These are phyloP conservation scores for Sequoiadendron giganteum DNA, from an alignment of 75 land plant species.

Conservation along the genomic window DNA sequence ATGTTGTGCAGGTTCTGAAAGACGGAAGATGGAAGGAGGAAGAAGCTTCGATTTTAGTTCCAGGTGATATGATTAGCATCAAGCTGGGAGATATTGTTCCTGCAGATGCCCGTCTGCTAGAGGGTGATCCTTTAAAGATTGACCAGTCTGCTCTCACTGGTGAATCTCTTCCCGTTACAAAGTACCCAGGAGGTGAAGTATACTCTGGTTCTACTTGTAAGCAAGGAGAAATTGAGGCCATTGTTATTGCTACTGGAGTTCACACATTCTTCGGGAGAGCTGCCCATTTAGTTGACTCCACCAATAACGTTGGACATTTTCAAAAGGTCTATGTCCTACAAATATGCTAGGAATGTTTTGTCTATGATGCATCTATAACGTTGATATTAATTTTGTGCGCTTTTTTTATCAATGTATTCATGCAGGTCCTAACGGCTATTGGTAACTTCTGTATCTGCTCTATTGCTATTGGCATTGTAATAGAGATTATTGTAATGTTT, in stretches of 20 bases:
- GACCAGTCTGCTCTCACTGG: constrained; percentile 64
- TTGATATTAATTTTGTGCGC: not conserved
- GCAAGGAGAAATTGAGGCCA: constrained; percentile 69
- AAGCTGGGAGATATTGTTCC: constrained; percentile 61
- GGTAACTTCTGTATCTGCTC: constrained; percentile 82
- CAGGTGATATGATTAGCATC: constrained; percentile 57
- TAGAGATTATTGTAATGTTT: constrained; percentile 76
- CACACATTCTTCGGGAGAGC: constrained; percentile 84
- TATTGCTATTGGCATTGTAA: constrained; percentile 58
- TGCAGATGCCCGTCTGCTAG: constrained; percentile 68
- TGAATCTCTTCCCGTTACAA: constrained; percentile 71
- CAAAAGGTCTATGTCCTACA: constrained; percentile 33
- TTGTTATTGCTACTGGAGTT: constrained; percentile 70
- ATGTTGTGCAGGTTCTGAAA: constrained; percentile 28
- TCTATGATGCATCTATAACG: not conserved
- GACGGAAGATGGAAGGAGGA: constrained; percentile 49
- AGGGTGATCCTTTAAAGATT: constrained; percentile 62
- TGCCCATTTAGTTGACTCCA: constrained; percentile 66
- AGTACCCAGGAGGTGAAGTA: constrained; percentile 56
- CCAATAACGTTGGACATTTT: constrained; percentile 58
- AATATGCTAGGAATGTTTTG: not conserved
- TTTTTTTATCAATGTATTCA: not conserved
- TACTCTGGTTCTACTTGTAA: constrained; percentile 63
- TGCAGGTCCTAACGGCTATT: constrained; percentile 72
- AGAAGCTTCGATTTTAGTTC: constrained; percentile 61